Evolutionary conservation across 106 monocot genomes (phyloP).

Genomic region (Acorus calamus): DNA sequence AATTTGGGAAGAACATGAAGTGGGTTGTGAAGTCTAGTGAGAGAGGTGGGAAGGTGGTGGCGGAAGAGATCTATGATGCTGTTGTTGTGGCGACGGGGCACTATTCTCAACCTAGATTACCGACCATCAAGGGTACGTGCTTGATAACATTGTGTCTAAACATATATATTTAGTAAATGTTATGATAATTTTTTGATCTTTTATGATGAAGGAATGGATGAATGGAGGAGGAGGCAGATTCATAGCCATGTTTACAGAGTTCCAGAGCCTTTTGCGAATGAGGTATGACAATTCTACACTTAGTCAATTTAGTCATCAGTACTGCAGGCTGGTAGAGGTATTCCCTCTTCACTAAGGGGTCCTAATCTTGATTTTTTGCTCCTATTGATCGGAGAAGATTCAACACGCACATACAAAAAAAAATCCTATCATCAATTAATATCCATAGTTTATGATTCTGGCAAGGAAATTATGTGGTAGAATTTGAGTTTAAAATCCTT

Average conservation of each 20-base stretch:
- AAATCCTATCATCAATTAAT: neutral
- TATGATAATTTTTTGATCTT: neutral
- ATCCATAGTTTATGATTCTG: neutral
- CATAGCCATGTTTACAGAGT: conserved; percentile 63
- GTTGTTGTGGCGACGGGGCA: conserved; percentile 63
- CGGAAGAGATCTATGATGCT: conserved; percentile 58
- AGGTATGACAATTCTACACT: conserved; percentile 17
- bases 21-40: conserved; percentile 46
- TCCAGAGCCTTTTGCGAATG: conserved; percentile 34
- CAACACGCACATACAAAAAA: too few relatives aligned
- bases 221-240: conserved; percentile 53
- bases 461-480: too few relatives aligned
- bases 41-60: neutral
- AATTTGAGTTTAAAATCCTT: too few relatives aligned
- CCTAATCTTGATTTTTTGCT: too few relatives aligned
- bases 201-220: conserved; percentile 32
- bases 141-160: neutral
- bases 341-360: too few relatives aligned
- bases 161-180: neutral
- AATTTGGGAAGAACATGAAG: conserved; percentile 4
- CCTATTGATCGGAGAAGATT: too few relatives aligned
- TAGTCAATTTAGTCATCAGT: too few relatives aligned
- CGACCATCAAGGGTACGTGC: conserved; percentile 35
- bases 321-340: too few relatives aligned
- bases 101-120: conserved; percentile 48